Conservation (phyloP, 2,329 filamentous ascomycete genomes). For the Beauveria asiatica region DNA sequence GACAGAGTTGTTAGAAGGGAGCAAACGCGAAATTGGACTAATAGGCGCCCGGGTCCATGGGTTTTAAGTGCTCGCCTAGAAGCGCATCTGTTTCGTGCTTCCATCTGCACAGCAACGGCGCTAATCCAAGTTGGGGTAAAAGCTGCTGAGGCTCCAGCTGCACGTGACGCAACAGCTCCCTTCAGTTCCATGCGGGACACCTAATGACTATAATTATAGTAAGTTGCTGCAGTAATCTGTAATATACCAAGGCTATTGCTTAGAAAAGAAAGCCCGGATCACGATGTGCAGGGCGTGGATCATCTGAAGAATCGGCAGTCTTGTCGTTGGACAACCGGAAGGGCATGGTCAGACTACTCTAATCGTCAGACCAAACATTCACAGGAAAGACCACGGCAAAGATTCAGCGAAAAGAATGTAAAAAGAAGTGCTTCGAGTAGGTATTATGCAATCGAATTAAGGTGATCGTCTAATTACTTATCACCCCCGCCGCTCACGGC, state of each 20-base stretch:
- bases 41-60: conserved; percentile 1
- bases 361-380: not conserved
- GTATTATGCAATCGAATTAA: not conserved
- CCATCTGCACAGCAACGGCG: conserved; percentile 21
- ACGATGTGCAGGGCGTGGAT: not conserved
- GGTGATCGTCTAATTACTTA: conserved; percentile 42
- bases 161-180: conserved; percentile 4
- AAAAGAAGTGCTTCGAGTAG: not conserved
- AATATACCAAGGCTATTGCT: not conserved
- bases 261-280: too few relatives aligned
- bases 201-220: not conserved
- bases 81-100: conserved; percentile 10
- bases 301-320: not conserved
- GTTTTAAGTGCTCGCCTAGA: conserved; percentile 2
- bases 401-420: not conserved
- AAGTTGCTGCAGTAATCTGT: not conserved
- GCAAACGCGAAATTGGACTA: not conserved
- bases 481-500: conserved; percentile 44
- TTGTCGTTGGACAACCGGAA: not conserved
- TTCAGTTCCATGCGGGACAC: not conserved
- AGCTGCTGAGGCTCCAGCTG: conserved; percentile 4
- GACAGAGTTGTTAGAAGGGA: not conserved
- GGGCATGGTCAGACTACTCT: not conserved
- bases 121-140: conserved; percentile 17
- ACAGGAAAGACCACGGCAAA: not conserved